A percentile compares a stretch with the other conserved stretches of the same genome.
Conservation (phyloP, 257 asterid species). For the Agastache rugosa region DNA sequence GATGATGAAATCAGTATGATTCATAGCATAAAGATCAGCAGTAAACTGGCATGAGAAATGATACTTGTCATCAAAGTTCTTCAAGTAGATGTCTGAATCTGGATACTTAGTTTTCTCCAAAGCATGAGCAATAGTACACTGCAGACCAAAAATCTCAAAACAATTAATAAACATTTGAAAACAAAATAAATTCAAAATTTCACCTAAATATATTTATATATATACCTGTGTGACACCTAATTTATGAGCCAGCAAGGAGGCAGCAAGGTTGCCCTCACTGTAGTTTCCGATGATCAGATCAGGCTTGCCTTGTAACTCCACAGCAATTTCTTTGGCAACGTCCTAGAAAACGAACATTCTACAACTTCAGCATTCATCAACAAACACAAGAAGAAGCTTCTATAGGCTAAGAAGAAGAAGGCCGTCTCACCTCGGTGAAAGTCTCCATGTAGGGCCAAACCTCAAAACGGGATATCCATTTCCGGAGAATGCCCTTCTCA, state of each 20-base stretch:
- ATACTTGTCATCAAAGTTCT: slow-evolving; percentile 85
- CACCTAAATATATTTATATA: neutral
- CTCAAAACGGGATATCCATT: slow-evolving; percentile 98
- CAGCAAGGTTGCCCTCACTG: slow-evolving; percentile 96
- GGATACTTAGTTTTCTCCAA: slow-evolving; percentile 95
- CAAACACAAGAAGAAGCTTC: neutral
- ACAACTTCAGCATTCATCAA: slow-evolving; percentile 3
- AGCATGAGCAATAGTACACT: slow-evolving; percentile 98
- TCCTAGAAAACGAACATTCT: slow-evolving; percentile 52
- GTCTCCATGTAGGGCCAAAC: slow-evolving; percentile 99
- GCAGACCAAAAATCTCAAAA: slow-evolving; percentile 10
- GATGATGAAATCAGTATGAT: slow-evolving; percentile 96
- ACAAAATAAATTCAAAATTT: neutral
- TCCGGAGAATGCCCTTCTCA: slow-evolving; percentile 82
- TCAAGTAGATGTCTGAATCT: slow-evolving; percentile 81
- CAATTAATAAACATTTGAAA: neutral
- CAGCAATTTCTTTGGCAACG: slow-evolving; percentile 80
- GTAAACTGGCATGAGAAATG: slow-evolving; percentile 97
- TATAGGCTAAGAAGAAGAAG: neutral
- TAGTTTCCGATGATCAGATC: slow-evolving; percentile 95
- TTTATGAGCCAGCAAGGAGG: slow-evolving; percentile 92
- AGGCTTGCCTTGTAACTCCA: slow-evolving; percentile 82
- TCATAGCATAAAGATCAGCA: slow-evolving; percentile 96
- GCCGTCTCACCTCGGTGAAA: slow-evolving; percentile 70
- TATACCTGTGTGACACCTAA: slow-evolving; percentile 95